Evolutionary conservation across 139 green algal species (phyloP).

Genomic region (Diplosphaera chodatii): DNA sequence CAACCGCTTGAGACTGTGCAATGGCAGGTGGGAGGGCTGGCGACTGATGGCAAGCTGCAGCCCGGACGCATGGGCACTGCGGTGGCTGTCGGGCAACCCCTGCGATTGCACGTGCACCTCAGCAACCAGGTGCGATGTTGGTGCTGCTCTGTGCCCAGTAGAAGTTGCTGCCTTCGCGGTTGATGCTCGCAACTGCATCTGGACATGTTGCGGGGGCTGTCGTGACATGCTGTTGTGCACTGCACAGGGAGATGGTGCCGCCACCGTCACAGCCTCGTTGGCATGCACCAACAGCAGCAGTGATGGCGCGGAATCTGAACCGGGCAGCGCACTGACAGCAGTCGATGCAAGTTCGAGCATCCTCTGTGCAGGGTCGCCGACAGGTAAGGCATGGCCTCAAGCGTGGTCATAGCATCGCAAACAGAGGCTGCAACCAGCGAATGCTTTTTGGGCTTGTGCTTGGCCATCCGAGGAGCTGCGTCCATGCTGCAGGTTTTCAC

Average conservation of each 20-base stretch:
- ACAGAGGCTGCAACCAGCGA: too few species aligned
- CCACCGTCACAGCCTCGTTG: not conserved
- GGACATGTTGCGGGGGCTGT: too few species aligned
- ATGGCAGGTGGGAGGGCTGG: not conserved
- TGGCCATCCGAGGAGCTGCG: too few species aligned
- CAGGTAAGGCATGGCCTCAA: too few species aligned
- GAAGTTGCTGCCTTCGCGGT: too few species aligned
- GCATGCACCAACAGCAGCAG: not conserved
- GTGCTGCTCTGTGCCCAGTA: too few species aligned
- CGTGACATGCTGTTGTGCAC: too few species aligned
- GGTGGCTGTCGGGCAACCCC: not conserved
- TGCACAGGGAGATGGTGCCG: not conserved
- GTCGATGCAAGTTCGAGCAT: not conserved
- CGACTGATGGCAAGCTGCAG: not conserved
- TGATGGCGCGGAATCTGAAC: too few species aligned
- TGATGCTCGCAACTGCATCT: too few species aligned
- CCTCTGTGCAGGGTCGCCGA: not conserved
- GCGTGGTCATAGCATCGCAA: too few species aligned
- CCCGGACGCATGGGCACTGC: not conserved
- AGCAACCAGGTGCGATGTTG: not conserved
- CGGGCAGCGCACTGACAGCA: too few species aligned
- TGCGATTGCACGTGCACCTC: conserved; percentile 3
- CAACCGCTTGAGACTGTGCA: not conserved
- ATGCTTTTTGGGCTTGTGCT: too few species aligned
- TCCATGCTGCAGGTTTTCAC: not conserved